Conservation (phyloP, 495 filamentous ascomycete genomes). For the Hypoxylon perforatum region DNA sequence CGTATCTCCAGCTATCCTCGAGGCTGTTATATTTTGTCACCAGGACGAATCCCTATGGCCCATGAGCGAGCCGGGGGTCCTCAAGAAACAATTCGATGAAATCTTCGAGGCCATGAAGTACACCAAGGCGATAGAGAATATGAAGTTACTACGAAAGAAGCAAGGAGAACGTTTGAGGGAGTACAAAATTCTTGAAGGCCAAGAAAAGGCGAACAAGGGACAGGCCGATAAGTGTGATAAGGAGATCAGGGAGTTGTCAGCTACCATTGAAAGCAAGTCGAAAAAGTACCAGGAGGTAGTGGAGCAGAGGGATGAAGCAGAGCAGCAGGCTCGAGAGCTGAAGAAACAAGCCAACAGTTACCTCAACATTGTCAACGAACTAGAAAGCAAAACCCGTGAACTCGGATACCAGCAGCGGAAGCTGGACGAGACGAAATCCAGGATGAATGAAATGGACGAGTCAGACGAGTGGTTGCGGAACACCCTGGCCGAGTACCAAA, state of each 20-base stretch:
- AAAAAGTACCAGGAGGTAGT: conserved; percentile 71
- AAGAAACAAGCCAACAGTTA: conserved; percentile 58
- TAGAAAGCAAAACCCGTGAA: conserved; percentile 80
- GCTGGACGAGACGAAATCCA: conserved; percentile 73
- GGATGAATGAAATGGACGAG: conserved; percentile 79
- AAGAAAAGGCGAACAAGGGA: conserved; percentile 87
- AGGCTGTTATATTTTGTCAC: conserved; percentile 97
- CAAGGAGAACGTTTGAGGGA: conserved; percentile 79
- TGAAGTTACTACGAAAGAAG: conserved; percentile 84
- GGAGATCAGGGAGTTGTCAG: conserved; percentile 68
- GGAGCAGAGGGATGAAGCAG: conserved; percentile 65
- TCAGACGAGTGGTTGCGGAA: conserved; percentile 81
- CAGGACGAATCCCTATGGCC: conserved; percentile 98
- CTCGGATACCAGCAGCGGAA: conserved; percentile 66
- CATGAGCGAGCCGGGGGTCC: conserved; percentile 84
- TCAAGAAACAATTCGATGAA: conserved; percentile 96
- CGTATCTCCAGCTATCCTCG: conserved; percentile 88
- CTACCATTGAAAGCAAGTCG: too few species aligned
- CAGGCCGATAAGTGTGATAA: conserved; percentile 78
- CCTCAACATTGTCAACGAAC: conserved; percentile 67
- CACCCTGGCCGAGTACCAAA: conserved; percentile 83
- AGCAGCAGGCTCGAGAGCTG: conserved; percentile 55
- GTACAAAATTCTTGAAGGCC: conserved; percentile 75
- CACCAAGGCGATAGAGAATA: conserved; percentile 95
- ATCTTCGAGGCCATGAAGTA: conserved; percentile 98